These are phyloP conservation scores for Phytophthora capsici DNA, from an alignment of 352 stramenopile species.

Conservation along the genomic window DNA sequence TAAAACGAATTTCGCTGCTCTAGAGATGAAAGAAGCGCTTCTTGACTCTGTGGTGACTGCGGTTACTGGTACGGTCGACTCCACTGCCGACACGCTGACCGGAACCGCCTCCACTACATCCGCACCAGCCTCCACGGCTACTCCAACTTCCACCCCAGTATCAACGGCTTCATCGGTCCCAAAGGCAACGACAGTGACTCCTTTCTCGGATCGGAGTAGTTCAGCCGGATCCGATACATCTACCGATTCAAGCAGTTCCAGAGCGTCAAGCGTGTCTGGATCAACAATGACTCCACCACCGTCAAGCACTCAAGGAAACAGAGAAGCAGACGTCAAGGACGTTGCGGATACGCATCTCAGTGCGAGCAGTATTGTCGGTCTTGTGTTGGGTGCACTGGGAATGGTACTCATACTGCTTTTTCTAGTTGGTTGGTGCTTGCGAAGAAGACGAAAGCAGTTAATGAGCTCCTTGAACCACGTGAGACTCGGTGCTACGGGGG, in stretches of 20 bases:
- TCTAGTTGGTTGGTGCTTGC: conserved; percentile 15
- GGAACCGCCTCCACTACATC: conserved; percentile 5
- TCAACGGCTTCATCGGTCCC: conserved; percentile 1
- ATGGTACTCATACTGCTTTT: conserved; percentile 12
- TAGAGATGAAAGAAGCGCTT: conserved; percentile 31
- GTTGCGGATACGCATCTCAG: background rate
- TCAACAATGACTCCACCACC: background rate
- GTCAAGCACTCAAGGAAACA: conserved; percentile 6
- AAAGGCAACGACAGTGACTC: background rate
- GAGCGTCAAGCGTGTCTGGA: background rate
- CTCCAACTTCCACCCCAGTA: conserved; percentile 8
- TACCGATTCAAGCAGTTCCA: background rate
- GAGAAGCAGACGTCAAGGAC: conserved; percentile 6
- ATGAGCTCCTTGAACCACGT: conserved; percentile 19
- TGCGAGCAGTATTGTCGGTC: conserved; percentile 15
- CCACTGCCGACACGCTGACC: conserved; percentile 15
- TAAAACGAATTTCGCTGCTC: background rate
- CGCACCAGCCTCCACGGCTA: background rate
- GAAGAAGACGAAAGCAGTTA: conserved; percentile 9
- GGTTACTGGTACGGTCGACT: conserved; percentile 21
- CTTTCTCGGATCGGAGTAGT: conserved; percentile 1
- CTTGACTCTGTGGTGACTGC: conserved; percentile 22
- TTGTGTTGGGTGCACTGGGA: conserved; percentile 16
- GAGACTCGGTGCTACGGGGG: conserved; percentile 17
- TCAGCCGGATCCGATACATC: background rate